These are phyloP conservation scores for Beauveria pseudobassiana DNA, from an alignment of 2,329 filamentous ascomycete genomes.

Conservation along the genomic window DNA sequence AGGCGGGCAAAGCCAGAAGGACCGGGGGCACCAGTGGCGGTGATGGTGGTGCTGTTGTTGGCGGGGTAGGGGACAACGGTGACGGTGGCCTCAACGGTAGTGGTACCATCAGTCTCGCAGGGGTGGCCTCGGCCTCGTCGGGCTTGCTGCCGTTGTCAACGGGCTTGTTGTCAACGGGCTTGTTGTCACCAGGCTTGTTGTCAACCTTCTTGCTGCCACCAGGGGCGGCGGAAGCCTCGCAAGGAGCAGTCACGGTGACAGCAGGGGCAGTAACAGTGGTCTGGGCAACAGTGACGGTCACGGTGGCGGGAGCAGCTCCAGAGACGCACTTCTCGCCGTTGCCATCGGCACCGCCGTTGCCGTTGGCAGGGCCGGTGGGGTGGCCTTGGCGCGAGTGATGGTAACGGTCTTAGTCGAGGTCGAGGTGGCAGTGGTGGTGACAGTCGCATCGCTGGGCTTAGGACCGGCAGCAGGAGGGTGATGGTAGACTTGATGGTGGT, in stretches of 20 bases:
- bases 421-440: conserved; percentile 30
- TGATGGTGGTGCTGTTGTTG: conserved; percentile 29
- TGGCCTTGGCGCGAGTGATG: conserved; percentile 20
- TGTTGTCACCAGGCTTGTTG: conserved; percentile 9
- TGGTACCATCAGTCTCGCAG: conserved; percentile 18
- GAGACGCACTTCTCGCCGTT: background rate
- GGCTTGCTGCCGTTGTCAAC: conserved; percentile 15
- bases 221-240: conserved; percentile 9
- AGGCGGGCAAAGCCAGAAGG: conserved; percentile 30
- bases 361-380: conserved; percentile 12
- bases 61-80: conserved; percentile 36
- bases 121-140: conserved; percentile 17
- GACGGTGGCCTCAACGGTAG: conserved; percentile 24
- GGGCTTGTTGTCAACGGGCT: conserved; percentile 12
- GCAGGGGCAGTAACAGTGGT: conserved; percentile 17
- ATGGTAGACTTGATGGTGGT: conserved; percentile 30
- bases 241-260: conserved; percentile 21
- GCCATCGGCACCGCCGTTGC: background rate
- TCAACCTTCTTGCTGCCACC: background rate
- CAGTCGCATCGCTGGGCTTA: conserved; percentile 21
- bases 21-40: conserved; percentile 23
- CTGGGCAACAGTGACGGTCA: conserved; percentile 16
- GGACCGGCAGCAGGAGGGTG: conserved; percentile 20
- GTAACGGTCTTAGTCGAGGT: conserved; percentile 30
- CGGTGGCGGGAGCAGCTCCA: conserved; percentile 13